Evolutionary conservation across 2,329 filamentous ascomycete species (phyloP).

Genomic region (Arthrobotrys entomopaga): DNA sequence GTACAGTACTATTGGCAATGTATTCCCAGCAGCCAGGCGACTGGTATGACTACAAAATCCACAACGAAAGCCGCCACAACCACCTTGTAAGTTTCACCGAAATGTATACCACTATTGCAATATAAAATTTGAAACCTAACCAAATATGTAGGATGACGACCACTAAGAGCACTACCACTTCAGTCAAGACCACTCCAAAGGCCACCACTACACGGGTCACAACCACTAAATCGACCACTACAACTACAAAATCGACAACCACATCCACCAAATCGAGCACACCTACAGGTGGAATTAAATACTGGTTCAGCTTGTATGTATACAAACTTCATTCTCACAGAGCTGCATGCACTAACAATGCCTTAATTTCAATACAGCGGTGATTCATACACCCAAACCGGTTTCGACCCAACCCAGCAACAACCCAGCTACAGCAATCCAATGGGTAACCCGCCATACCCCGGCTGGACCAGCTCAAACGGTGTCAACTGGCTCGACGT

Average conservation of each 20-base stretch:
- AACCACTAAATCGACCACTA: conserved; percentile 24
- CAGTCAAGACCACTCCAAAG: conserved; percentile 1
- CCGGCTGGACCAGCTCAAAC: conserved; percentile 66
- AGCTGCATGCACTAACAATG: too few species aligned
- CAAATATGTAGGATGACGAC: conserved; percentile 3
- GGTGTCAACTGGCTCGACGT: conserved; percentile 68
- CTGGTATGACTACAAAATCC: conserved; percentile 13
- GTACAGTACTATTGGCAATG: conserved; percentile 54
- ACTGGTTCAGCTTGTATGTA: conserved; percentile 47
- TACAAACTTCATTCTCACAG: too few species aligned
- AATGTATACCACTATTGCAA: not conserved
- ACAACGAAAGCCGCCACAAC: conserved; percentile 18
- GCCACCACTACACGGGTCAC: conserved; percentile 17
- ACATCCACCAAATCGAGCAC: conserved; percentile 28
- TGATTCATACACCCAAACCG: conserved; percentile 71
- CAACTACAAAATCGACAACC: conserved; percentile 27
- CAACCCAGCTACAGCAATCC: conserved; percentile 69
- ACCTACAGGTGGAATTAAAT: conserved; percentile 35
- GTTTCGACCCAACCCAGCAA: conserved; percentile 67
- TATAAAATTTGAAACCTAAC: too few species aligned
- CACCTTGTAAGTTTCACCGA: not conserved
- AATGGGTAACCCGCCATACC: conserved; percentile 71
- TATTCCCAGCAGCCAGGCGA: conserved; percentile 29
- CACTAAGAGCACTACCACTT: conserved; percentile 16
- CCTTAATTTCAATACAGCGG: conserved; percentile 62